A percentile compares a stretch with the other conserved stretches of the same genome.
Evolutionary conservation across 345 rosid species (phyloP).

Genomic region (Cardamine occulta): DNA sequence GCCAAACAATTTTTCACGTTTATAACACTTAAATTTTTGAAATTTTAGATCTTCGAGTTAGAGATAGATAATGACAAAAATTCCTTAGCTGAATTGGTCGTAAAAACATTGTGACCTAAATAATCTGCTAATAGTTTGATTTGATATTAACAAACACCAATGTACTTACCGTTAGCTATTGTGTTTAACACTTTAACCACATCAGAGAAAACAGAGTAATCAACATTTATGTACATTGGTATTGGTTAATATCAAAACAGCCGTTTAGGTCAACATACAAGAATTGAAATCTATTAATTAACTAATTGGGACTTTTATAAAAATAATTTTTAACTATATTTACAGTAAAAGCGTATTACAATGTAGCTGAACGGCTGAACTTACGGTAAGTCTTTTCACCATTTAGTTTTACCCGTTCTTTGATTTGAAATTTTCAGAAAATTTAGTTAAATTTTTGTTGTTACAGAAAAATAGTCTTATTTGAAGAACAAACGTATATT

Average conservation of each 20-base stretch:
- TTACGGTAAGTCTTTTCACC: neutral
- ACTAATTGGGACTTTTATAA: neutral
- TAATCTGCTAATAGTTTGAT: neutral
- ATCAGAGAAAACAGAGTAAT: neutral
- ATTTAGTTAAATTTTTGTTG: too few species aligned
- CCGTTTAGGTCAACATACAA: conserved; percentile 5
- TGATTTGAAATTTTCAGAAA: conserved; percentile 4
- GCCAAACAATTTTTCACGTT: neutral
- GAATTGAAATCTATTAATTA: neutral
- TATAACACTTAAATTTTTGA: neutral
- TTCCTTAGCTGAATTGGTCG: neutral
- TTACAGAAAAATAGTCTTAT: neutral
- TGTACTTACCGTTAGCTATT: conserved; percentile 13
- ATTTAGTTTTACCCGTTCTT: conserved; percentile 28
- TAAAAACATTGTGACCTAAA: neutral
- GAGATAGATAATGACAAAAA: neutral
- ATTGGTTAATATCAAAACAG: too few species aligned
- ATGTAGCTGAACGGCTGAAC: conserved; percentile 10
- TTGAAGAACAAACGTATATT: neutral
- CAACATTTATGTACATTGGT: conserved; percentile 1
- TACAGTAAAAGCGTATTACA: neutral
- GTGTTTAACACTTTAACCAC: neutral
- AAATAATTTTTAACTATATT: neutral
- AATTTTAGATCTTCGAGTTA: neutral
- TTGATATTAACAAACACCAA: neutral